Evolutionary conservation across 1,284 basidiomycete species (phyloP), one percentile per base, ranked within the genome.

Genomic region (Abortiporus biennis): DNA sequence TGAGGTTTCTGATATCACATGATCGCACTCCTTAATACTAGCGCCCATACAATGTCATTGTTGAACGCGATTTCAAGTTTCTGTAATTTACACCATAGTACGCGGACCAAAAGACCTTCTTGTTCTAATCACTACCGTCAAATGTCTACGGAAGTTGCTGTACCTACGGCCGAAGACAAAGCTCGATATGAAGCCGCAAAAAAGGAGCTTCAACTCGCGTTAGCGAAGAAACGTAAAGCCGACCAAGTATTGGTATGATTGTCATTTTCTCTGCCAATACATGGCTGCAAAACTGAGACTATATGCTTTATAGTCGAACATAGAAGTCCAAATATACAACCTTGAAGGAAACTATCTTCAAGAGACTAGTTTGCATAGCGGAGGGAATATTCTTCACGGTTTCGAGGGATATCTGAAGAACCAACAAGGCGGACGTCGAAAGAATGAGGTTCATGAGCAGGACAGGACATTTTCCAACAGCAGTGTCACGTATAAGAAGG

Each of bases 391-490:
- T 45, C 81, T 90, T 33, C 81, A 83, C 52, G 86, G 86, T 5
- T 89, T 89, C 51, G 86, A 90, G 39, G 78, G 80, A 31, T 90
- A 89, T 54, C 72, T 89, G 46, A 90, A 90, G 63, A 85, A 83
- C 43, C 80, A 79, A 47, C 73, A 73, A 4, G 69, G 72, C 5
- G 77, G 70, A 6, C 66, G 83, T 50, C 71, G 80, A 58, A 82
- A 81, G 56, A 76, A 80, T 51, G 85, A 89, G 50, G 71, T 86
- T 41, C 74, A 71, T 44, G 86, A 88, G 40, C 65, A 71, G n/a
- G 86, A 90, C 54, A 71, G 87, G 34, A 67, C 88, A 48, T 90
- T 90, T 64, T 87, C 86, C 1, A 80, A 71, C 44, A 88, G 85
- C 61, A 88, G 85, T 50, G 54, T 74, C 25, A 86, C 85, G 2